Conservation (phyloP, 495 filamentous ascomycete genomes). For the Annulohypoxylon bovei region DNA sequence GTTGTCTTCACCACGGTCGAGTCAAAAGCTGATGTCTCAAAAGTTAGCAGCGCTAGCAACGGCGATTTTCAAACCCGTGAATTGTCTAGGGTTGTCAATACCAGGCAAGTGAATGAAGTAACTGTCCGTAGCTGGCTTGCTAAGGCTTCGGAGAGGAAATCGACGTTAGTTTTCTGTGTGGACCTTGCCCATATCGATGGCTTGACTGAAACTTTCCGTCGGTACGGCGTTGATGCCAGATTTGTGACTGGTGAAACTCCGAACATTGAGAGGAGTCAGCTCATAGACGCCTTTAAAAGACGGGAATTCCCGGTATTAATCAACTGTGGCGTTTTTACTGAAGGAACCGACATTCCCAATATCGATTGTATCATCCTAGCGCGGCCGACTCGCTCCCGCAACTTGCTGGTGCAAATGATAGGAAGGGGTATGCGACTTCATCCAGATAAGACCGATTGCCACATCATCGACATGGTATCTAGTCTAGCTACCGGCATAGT, state of each 20-base stretch:
- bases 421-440: slow-evolving; percentile 88
- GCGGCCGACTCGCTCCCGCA: slow-evolving; percentile 87
- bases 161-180: slow-evolving; percentile 92
- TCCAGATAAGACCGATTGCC: slow-evolving; percentile 85
- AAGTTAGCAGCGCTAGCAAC: slow-evolving; percentile 67
- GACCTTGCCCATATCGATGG: slow-evolving; percentile 81
- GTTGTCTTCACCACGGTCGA: slow-evolving; percentile 93
- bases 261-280: slow-evolving; percentile 68
- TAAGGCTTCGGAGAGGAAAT: slow-evolving; percentile 75
- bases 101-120: slow-evolving; percentile 76
- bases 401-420: slow-evolving; percentile 97
- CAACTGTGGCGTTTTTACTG: slow-evolving; percentile 96
- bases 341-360: slow-evolving; percentile 96
- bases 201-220: slow-evolving; percentile 78
- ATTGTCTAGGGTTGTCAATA: slow-evolving; percentile 85
- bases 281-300: slow-evolving; percentile 75
- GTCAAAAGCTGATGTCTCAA: slow-evolving; percentile 77
- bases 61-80: slow-evolving; percentile 82
- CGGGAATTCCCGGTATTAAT: slow-evolving; percentile 87
- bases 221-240: slow-evolving; percentile 80
- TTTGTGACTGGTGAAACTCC: slow-evolving; percentile 84
- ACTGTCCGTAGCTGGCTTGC: slow-evolving; percentile 85
- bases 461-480: slow-evolving; percentile 96
- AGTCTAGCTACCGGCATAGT: slow-evolving; percentile 82
- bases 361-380: slow-evolving; percentile 94